Evolutionary conservation across 1,284 basidiomycete genomes (phyloP), one percentile per base, ranked within the genome.

Genomic region (Xerocomus tenax): DNA sequence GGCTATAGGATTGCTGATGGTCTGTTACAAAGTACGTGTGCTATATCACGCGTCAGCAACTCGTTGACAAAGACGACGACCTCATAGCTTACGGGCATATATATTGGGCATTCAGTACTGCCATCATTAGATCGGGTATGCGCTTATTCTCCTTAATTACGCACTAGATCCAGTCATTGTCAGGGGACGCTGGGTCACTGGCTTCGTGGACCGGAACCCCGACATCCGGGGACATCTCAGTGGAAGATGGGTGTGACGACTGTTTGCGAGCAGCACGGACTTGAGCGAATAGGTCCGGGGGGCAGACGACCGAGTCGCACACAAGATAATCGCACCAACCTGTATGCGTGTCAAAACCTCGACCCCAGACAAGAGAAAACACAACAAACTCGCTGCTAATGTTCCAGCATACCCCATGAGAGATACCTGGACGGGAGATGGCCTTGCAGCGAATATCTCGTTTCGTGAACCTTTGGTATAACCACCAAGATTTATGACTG

Each of bases 391-490:
- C 28, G 74, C 74, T 7, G 72, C 74, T 42, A 82, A 61, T 13
- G 78, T 78, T 7, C 81, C 79, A 3, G 81, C 76, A 57, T 74
- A 78, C 13, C 77, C 77, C 70, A 79, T 78, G 36, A 80, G 71
- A 50, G 78, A 76, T 57, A 82, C 70, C 61, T 82, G 79, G 8
- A 82, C 65, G 0, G 81, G 79, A 50, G 73, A 74, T 13, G 79
- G 76, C 25, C 80, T 67, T 1, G 74, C 75, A 8, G 79, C 81
- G 53, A 82, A 82, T 12, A 82, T 70, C 54, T 82, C 80, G 57
- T 82, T 83, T 45, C 74, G 65, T 3, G 80, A 76, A 9, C 79
- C 81, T 61, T 81, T 82, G n/a, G 80, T 82, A 56, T 82, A 82
- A 4, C 80, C 81, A 18, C 78, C 79, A 4, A 81, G 62, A 54